These are phyloP conservation scores for Eimeria mitis DNA, from an alignment of 169 alveolate genomes.

Conservation along the genomic window DNA sequence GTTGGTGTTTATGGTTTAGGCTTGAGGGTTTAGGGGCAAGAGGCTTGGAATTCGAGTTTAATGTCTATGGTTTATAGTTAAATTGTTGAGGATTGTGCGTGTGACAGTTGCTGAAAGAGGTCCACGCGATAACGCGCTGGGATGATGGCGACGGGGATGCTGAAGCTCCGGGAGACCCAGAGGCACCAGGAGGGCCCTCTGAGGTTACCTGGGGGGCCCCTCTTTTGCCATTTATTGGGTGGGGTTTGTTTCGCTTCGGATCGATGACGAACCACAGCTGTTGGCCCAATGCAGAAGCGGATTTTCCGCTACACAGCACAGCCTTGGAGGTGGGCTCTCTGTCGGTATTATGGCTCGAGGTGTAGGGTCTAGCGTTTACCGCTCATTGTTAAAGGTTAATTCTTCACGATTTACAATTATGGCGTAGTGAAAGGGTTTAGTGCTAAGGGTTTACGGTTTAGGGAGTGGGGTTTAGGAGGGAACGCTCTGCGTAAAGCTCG, in stretches of 20 bases:
- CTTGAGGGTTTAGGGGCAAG: background rate
- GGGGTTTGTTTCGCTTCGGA: conserved; percentile 77
- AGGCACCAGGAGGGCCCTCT: background rate
- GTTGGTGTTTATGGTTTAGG: background rate
- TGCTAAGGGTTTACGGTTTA: background rate
- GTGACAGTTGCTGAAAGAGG: conserved; percentile 36
- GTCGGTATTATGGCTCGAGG: background rate
- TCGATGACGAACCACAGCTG: conserved; percentile 84
- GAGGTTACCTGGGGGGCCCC: conserved; percentile 1
- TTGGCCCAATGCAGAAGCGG: conserved; percentile 83
- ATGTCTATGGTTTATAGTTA: background rate
- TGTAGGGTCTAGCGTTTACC: background rate
- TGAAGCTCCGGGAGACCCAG: background rate
- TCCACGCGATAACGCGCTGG: conserved; percentile 42
- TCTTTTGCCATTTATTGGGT: conserved; percentile 81
- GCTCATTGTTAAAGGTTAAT: background rate
- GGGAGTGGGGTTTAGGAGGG: background rate
- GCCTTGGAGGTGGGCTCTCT: conserved; percentile 2
- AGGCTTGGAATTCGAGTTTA: background rate
- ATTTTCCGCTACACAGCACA: conserved; percentile 21
- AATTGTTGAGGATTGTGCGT: background rate
- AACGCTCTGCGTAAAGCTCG: background rate
- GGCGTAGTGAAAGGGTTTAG: background rate
- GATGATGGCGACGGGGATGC: background rate
- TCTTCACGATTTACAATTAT: background rate